Evolutionary conservation across 345 rosid genomes (phyloP).

Genomic region (Hibiscus tridactylites): DNA sequence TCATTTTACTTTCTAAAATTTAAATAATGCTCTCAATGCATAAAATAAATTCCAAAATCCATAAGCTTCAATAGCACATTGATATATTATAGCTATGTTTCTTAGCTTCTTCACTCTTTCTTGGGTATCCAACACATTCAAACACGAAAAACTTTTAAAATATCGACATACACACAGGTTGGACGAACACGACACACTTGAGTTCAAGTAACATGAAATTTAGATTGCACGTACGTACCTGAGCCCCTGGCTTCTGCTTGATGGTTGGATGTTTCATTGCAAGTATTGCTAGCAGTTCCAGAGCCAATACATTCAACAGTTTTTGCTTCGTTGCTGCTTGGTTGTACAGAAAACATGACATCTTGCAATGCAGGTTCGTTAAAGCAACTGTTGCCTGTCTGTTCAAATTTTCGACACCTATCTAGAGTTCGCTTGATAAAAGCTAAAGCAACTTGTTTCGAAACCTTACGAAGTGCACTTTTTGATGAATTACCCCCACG

Average conservation of each 20-base stretch:
- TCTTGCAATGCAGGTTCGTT: slow-evolving; percentile 68
- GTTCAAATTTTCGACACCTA: slow-evolving; percentile 69
- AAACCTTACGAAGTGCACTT: slow-evolving; percentile 51
- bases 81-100: background rate
- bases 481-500: slow-evolving; percentile 59
- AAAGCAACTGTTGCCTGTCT: slow-evolving; percentile 71
- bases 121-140: background rate
- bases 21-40: background rate
- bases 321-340: slow-evolving; percentile 64
- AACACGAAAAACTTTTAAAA: background rate
- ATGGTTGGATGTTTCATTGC: slow-evolving; percentile 58
- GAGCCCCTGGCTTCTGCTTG: slow-evolving; percentile 70
- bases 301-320: slow-evolving; percentile 86
- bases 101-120: background rate
- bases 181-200: background rate
- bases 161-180: background rate
- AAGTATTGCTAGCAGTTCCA: slow-evolving; percentile 87
- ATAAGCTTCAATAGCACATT: background rate
- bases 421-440: slow-evolving; percentile 70
- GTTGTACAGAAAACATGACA: slow-evolving; percentile 51
- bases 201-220: background rate
- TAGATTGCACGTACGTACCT: slow-evolving; percentile 48
- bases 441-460: slow-evolving; percentile 66
- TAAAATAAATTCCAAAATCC: background rate
- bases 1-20: background rate